Evolutionary conservation across 345 rosid species (phyloP).

Genomic region (Iberis pinnata): DNA sequence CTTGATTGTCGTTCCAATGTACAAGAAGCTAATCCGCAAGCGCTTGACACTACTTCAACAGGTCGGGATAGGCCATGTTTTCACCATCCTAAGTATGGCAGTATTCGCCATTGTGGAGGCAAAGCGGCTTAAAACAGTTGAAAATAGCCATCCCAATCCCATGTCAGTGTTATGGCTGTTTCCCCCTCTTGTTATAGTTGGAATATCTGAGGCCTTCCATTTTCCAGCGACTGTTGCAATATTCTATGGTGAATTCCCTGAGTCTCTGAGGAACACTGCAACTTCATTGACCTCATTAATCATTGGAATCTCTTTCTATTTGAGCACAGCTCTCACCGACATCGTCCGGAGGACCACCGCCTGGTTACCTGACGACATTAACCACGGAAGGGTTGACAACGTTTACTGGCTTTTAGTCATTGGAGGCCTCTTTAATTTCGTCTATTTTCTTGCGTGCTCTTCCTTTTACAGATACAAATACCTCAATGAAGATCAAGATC

Average conservation of each 20-base stretch:
- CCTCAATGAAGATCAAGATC: not conserved
- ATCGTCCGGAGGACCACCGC: conserved; percentile 30
- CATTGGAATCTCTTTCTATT: conserved; percentile 38
- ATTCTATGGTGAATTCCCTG: conserved; percentile 49
- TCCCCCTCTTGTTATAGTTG: conserved; percentile 29
- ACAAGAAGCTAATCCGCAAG: too few relatives aligned
- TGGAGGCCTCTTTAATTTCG: conserved; percentile 36
- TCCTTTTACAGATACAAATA: conserved; percentile 30
- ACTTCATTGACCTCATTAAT: conserved; percentile 42
- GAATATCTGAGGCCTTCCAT: conserved; percentile 44
- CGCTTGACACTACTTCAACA: too few relatives aligned
- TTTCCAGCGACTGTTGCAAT: conserved; percentile 48
- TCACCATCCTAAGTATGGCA: conserved; percentile 30
- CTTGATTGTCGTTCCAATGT: too few relatives aligned
- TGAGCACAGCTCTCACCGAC: conserved; percentile 38
- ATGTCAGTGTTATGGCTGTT: conserved; percentile 45
- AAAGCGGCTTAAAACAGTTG: conserved; percentile 24
- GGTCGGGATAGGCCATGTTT: conserved; percentile 33
- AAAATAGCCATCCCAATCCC: conserved; percentile 25
- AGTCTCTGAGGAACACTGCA: conserved; percentile 36
- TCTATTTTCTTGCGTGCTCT: conserved; percentile 39
- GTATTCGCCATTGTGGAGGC: conserved; percentile 36
- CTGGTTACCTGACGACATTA: conserved; percentile 48
- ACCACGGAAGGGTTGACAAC: conserved; percentile 42
- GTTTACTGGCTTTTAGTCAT: conserved; percentile 41